These are phyloP conservation scores for Krasilnikovozyma curviuscula DNA, from an alignment of 768 basidiomycete species.

Conservation along the genomic window DNA sequence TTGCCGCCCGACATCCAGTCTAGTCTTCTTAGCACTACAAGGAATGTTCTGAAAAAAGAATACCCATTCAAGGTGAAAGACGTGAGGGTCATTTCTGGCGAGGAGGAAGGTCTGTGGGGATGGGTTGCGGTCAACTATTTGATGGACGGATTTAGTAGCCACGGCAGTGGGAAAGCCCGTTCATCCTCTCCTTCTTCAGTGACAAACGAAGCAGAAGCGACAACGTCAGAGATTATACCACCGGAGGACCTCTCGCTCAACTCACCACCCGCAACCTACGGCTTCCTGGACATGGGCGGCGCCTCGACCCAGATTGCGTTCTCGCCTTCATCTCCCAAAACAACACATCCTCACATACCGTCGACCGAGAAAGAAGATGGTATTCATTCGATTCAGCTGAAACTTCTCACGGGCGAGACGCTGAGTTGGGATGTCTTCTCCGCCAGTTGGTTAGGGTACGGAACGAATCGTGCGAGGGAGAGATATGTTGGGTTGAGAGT, in stretches of 20 bases:
- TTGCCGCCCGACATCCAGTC: slow-evolving; percentile 49
- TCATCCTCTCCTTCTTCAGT: not conserved
- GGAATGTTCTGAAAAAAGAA: slow-evolving; percentile 50
- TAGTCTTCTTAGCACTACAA: slow-evolving; percentile 53
- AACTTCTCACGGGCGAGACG: slow-evolving; percentile 64
- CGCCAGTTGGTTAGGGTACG: slow-evolving; percentile 96
- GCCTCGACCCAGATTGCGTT: slow-evolving; percentile 98
- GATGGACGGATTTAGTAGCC: slow-evolving; percentile 93
- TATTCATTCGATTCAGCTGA: slow-evolving; percentile 46
- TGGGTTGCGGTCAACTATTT: slow-evolving; percentile 99
- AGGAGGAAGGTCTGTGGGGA: slow-evolving; percentile 94
- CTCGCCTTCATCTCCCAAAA: slow-evolving; percentile 55
- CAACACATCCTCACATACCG: too few relatives aligned
- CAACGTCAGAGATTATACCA: slow-evolving; percentile 19
- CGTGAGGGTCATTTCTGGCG: slow-evolving; percentile 83
- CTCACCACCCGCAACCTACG: slow-evolving; percentile 56
- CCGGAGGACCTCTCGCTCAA: not conserved
- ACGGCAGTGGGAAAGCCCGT: slow-evolving; percentile 17
- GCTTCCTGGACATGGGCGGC: slow-evolving; percentile 98
- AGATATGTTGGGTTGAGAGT: slow-evolving; percentile 63
- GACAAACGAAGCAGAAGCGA: slow-evolving; percentile 16
- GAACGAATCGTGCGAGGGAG: slow-evolving; percentile 90
- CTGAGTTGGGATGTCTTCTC: slow-evolving; percentile 87
- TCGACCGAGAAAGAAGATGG: slow-evolving; percentile 37
- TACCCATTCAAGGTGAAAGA: slow-evolving; percentile 58